A percentile compares a stretch with the other conserved stretches of the same genome.
Conservation (phyloP, 768 basidiomycete genomes). For the Neoboletus brunneissimus region DNA sequence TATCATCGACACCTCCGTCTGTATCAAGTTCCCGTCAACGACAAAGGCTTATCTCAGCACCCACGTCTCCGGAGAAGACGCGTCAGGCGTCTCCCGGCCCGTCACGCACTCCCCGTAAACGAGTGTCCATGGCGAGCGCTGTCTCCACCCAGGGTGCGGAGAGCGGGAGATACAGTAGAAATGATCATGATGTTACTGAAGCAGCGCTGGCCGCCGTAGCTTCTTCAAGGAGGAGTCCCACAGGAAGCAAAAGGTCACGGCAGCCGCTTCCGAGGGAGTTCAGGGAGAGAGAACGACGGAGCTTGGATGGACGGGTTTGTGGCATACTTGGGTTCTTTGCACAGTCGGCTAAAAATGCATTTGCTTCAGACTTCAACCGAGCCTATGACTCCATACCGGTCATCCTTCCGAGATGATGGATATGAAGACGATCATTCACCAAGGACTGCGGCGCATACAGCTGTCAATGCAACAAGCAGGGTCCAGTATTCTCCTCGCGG, state of each 20-base stretch:
- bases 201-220: constrained; percentile 63
- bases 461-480: constrained; percentile 17
- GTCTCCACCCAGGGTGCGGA: constrained; percentile 28
- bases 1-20: constrained; percentile 37
- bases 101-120: constrained; percentile 42
- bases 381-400: constrained; percentile 40
- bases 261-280: constrained; percentile 55
- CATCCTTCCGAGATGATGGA: constrained; percentile 22
- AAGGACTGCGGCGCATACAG: constrained; percentile 25
- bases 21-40: constrained; percentile 28
- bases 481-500: constrained; percentile 30
- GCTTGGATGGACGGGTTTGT: constrained; percentile 44
- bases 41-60: constrained; percentile 47
- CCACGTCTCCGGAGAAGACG: constrained; percentile 42
- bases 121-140: constrained; percentile 37
- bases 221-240: constrained; percentile 52
- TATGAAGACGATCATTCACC: constrained; percentile 24
- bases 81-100: constrained; percentile 40
- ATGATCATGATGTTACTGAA: constrained; percentile 42
- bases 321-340: neutral
- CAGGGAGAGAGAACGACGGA: constrained; percentile 34
- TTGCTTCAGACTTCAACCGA: constrained; percentile 31
- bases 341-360: neutral
- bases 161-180: constrained; percentile 21
- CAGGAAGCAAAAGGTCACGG: constrained; percentile 40